Conservation (phyloP, 495 filamentous ascomycete species). For the Aspergillus coremiiformis region DNA sequence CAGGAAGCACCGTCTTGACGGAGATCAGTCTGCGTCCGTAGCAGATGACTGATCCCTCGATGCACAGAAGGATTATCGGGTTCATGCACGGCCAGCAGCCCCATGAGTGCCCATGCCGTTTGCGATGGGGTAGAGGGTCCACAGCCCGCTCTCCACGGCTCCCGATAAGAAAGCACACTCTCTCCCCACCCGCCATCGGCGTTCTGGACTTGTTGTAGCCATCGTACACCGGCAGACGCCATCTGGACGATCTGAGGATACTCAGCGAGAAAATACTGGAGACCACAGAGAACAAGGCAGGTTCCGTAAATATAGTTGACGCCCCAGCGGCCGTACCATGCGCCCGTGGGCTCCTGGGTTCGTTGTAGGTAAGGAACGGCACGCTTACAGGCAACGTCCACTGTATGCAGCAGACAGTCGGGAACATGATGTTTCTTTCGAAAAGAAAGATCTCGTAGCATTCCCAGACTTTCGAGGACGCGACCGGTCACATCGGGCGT, state of each 20-base stretch:
- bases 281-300: conserved; percentile 28
- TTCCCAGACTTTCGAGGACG: conserved; percentile 30
- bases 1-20: conserved; percentile 16
- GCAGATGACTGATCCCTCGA: conserved; percentile 18
- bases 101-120: conserved; percentile 34
- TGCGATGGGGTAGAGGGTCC: conserved; percentile 26
- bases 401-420: too few species aligned
- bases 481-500: conserved; percentile 28
- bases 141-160: conserved; percentile 9
- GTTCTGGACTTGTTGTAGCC: conserved; percentile 25
- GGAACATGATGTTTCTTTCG: too few species aligned
- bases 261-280: too few species aligned
- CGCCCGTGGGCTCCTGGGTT: conserved; percentile 21
- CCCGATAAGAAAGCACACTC: conserved; percentile 16
- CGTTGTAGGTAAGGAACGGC: conserved; percentile 12
- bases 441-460: too few species aligned
- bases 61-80: conserved; percentile 8
- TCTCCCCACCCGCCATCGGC: conserved; percentile 35
- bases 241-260: too few species aligned
- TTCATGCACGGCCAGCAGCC: conserved; percentile 13
- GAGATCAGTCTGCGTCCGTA: conserved; percentile 3
- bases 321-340: conserved; percentile 35
- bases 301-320: conserved; percentile 35
- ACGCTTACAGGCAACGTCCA: too few species aligned
- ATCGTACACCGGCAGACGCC: too few species aligned